These are phyloP conservation scores for Dryas alaskensis DNA, from an alignment of 306 rosid genomes.

Conservation along the genomic window DNA sequence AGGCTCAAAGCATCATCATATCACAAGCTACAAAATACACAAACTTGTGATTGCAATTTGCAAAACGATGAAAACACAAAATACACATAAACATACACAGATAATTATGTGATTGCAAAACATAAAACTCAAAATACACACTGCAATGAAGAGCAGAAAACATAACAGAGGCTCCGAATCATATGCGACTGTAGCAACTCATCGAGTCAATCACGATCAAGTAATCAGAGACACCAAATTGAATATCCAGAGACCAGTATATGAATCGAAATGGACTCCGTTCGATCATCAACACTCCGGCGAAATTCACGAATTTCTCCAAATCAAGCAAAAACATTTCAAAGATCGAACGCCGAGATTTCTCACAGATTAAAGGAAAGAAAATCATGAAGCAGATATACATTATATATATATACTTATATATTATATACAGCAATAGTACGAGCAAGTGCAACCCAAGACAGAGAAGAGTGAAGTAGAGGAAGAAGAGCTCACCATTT, in stretches of 20 bases:
- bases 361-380: background rate
- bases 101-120: background rate
- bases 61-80: background rate
- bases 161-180: background rate
- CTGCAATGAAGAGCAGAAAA: background rate
- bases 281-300: background rate
- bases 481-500: constrained; percentile 37
- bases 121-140: background rate
- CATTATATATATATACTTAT: too few relatives aligned
- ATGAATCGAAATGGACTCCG: background rate
- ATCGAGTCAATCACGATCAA: background rate
- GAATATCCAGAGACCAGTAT: background rate
- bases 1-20: background rate
- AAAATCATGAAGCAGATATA: background rate
- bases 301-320: background rate
- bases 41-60: background rate
- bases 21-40: background rate
- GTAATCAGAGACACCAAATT: background rate
- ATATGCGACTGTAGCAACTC: background rate
- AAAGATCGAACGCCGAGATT: background rate
- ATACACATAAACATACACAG: background rate
- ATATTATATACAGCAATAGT: too few relatives aligned
- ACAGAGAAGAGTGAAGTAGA: background rate
- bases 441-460: background rate
- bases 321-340: background rate